A percentile compares a stretch with the other conserved stretches of the same genome.
Evolutionary conservation across 208 protist genomes (phyloP).

Genomic region (Wallacemonas collosoma): DNA sequence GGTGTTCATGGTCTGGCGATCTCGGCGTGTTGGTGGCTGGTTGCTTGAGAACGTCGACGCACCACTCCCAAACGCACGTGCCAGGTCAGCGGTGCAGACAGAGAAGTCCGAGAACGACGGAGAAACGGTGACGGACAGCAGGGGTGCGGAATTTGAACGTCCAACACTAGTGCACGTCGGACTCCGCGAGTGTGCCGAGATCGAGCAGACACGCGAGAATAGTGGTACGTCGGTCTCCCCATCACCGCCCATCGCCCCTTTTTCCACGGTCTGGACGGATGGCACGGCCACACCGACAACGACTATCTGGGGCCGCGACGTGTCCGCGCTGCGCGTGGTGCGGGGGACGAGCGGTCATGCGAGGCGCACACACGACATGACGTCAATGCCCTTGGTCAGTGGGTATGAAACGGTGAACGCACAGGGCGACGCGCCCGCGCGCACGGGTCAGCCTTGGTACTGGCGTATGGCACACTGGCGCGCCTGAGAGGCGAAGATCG

Average conservation of each 20-base stretch:
- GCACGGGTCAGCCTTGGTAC: too few species aligned
- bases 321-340: constrained; percentile 2
- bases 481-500: too few species aligned
- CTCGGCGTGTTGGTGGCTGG: constrained; percentile 19
- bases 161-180: neutral
- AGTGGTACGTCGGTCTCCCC: neutral
- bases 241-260: constrained; percentile 36
- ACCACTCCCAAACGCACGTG: neutral
- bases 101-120: too few species aligned
- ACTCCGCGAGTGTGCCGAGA: neutral
- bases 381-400: too few species aligned
- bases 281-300: neutral
- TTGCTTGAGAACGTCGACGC: constrained; percentile 1
- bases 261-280: neutral
- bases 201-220: neutral
- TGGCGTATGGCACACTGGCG: too few species aligned
- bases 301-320: constrained; percentile 5
- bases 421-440: too few species aligned
- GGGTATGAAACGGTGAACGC: too few species aligned
- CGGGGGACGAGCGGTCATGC: neutral
- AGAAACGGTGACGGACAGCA: too few species aligned
- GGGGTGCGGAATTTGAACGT: too few species aligned
- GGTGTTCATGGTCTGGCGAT: constrained; percentile 9
- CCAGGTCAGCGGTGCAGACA: neutral
- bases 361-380: neutral